phyloP scores from a whole-genome alignment of 352 stramenopile species.

The Thalassiosira mediterranea region DNA sequence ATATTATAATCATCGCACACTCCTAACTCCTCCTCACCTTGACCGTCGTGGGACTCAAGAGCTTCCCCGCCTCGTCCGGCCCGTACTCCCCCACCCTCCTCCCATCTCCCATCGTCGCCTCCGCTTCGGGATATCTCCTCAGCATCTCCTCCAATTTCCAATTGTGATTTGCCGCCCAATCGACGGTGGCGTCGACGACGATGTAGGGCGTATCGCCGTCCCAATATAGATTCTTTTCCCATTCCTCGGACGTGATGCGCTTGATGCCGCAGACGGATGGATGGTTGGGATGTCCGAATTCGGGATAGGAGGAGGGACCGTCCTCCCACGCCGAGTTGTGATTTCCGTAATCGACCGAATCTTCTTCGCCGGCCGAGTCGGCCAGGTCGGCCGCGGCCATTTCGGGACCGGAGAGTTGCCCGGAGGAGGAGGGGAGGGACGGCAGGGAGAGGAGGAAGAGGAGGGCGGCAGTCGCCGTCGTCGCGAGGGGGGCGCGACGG shows the following conservation, averaged over 20 bases:
- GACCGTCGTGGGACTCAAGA: conserved; percentile 42
- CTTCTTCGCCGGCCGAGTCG: neutral
- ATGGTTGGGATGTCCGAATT: neutral
- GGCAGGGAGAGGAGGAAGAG: neutral
- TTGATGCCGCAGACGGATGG: neutral
- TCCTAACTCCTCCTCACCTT: conserved; percentile 39
- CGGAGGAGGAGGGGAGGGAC: neutral
- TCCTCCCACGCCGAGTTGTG: neutral
- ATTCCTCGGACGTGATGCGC: neutral
- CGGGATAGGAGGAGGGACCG: neutral
- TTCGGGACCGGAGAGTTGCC: too few relatives aligned
- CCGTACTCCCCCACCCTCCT: conserved; percentile 2
- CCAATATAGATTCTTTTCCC: neutral
- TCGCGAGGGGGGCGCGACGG: too few relatives aligned
- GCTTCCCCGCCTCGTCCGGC: conserved; percentile 40
- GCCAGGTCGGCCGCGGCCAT: neutral
- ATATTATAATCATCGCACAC: too few relatives aligned
- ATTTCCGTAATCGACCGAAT: neutral
- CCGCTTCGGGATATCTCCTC: conserved; percentile 34
- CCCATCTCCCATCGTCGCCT: conserved; percentile 53
- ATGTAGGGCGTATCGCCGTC: neutral
- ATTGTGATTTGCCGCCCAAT: neutral
- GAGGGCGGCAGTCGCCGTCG: neutral
- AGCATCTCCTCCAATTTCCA: conserved; percentile 33
- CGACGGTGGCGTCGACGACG: neutral